Percentiles rank a stretch among this genome's conserved stretches.
phyloP scores from a whole-genome alignment of 768 basidiomycete genomes.

The Tricholoma terreum region DNA sequence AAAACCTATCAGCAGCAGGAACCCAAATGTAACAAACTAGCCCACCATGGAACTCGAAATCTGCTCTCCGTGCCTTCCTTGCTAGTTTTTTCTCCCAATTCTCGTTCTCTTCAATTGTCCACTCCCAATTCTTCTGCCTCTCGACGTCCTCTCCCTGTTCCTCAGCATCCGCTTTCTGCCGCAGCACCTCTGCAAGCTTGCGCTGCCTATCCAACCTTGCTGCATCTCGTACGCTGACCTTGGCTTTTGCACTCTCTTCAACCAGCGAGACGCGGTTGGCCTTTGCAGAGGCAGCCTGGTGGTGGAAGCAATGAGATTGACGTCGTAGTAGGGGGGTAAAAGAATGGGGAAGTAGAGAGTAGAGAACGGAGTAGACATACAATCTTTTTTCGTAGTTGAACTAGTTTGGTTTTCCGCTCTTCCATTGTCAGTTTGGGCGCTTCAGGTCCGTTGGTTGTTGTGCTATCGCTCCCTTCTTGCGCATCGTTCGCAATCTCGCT shows the following conservation, averaged over 20 bases:
- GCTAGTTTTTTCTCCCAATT: constrained; percentile 91
- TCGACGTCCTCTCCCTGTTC: constrained; percentile 92
- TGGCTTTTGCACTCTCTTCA: constrained; percentile 77
- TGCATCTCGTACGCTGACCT: constrained; percentile 73
- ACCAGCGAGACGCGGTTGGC: constrained; percentile 86
- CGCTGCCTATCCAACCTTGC: constrained; percentile 86
- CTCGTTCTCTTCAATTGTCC: constrained; percentile 93
- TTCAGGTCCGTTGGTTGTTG: constrained; percentile 14
- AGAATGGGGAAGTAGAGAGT: not conserved
- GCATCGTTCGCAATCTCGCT: constrained; percentile 13
- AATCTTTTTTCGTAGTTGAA: constrained; percentile 73
- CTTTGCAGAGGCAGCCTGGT: constrained; percentile 70
- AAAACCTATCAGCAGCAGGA: constrained; percentile 2
- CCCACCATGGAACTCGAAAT: constrained; percentile 91
- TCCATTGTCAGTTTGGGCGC: constrained; percentile 49
- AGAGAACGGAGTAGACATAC: constrained; percentile 41
- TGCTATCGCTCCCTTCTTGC: constrained; percentile 21
- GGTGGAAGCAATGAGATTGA: constrained; percentile 1
- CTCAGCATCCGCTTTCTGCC: constrained; percentile 84
- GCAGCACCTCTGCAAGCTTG: constrained; percentile 83
- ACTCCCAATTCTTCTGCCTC: constrained; percentile 91
- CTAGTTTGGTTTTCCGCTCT: constrained; percentile 75
- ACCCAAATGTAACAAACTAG: constrained; percentile 11
- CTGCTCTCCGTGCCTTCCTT: constrained; percentile 78
- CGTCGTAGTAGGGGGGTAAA: not conserved